Percentiles rank a stretch among this genome's conserved stretches.
phyloP scores from a whole-genome alignment of 495 filamentous ascomycete species.

The Aspergillus sparsus region DNA sequence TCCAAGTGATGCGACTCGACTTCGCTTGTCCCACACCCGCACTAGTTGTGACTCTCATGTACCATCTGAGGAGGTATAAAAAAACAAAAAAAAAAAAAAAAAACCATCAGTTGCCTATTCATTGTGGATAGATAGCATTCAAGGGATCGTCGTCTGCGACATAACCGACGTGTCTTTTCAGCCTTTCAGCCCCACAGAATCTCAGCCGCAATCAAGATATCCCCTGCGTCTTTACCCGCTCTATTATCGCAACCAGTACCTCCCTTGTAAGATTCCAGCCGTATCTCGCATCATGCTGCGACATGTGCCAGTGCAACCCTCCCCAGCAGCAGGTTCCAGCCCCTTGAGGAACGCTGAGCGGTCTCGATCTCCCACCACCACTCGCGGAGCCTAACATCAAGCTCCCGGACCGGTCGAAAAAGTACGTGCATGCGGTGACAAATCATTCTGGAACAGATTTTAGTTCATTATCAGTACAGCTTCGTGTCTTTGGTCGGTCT shows the following conservation, averaged over 20 bases:
- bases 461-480: not conserved
- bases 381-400: not conserved
- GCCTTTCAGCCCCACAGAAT: not conserved
- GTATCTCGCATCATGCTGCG: not conserved
- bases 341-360: not conserved
- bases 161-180: not conserved
- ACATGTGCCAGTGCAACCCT: not conserved
- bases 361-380: not conserved
- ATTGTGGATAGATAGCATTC: not conserved
- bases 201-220: not conserved
- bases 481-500: not conserved
- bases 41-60: too few species aligned
- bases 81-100: too few species aligned
- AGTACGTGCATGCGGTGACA: not conserved
- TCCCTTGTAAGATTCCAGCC: not conserved
- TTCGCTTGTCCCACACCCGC: too few species aligned
- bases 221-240: conserved; percentile 1
- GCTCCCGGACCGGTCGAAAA: not conserved
- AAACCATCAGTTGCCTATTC: not conserved
- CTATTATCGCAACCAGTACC: not conserved
- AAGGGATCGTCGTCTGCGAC: not conserved
- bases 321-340: not conserved
- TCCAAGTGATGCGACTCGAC: not conserved
- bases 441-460: too few species aligned
- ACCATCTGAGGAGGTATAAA: too few species aligned